Evolutionary conservation across 768 basidiomycete species (phyloP).

Genomic region (Kwoniella heveanensis): DNA sequence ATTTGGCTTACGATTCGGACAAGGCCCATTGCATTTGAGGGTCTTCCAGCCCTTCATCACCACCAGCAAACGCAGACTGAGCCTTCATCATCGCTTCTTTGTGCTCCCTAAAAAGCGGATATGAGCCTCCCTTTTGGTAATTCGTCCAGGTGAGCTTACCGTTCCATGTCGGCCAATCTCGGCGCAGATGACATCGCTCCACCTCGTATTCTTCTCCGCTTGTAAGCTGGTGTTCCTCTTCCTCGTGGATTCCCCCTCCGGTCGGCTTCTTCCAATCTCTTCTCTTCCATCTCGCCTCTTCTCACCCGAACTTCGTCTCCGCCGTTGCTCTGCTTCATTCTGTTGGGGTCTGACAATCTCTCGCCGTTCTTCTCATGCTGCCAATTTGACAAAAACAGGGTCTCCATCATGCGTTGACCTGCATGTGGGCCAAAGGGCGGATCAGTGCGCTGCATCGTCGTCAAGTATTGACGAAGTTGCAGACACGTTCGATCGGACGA

Average conservation of each 20-base stretch:
- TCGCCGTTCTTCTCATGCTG: conserved; percentile 48
- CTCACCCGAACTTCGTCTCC: conserved; percentile 35
- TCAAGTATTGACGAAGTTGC: conserved; percentile 77
- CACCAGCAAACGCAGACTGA: conserved; percentile 41
- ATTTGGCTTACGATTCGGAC: conserved; percentile 31
- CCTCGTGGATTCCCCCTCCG: conserved; percentile 19
- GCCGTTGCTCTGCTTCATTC: conserved; percentile 20
- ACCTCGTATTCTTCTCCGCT: conserved; percentile 40
- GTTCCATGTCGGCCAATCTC: conserved; percentile 25
- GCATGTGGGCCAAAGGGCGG: conserved; percentile 50
- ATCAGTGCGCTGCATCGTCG: conserved; percentile 59
- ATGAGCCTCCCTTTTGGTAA: background rate
- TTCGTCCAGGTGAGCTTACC: conserved; percentile 12
- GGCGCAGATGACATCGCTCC: conserved; percentile 33
- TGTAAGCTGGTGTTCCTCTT: conserved; percentile 39
- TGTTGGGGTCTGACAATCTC: conserved; percentile 30
- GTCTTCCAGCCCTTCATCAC: conserved; percentile 23
- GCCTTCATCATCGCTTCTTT: conserved; percentile 41
- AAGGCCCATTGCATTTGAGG: conserved; percentile 39
- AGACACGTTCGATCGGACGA: conserved; percentile 74
- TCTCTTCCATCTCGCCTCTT: conserved; percentile 40
- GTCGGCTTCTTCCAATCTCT: conserved; percentile 23
- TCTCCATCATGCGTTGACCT: conserved; percentile 77
- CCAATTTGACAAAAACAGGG: conserved; percentile 59
- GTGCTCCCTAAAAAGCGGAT: conserved; percentile 12